Evolutionary conservation across 352 stramenopile genomes (phyloP).

Genomic region (Phytophthora melonis): DNA sequence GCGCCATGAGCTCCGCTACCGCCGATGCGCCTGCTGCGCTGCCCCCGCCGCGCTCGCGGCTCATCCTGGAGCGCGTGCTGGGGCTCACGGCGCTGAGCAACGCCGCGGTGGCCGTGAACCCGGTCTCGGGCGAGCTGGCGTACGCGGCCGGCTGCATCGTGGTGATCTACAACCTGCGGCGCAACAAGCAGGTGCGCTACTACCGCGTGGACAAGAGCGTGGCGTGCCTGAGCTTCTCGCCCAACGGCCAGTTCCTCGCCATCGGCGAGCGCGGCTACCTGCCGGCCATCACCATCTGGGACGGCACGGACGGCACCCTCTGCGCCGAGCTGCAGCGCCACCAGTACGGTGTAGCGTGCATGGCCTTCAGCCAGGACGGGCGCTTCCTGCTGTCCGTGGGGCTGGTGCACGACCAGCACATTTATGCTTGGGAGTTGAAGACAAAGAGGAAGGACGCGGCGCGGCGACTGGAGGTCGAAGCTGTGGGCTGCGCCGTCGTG

Average conservation of each 20-base stretch:
- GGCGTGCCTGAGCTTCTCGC: slow-evolving; percentile 85
- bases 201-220: slow-evolving; percentile 90
- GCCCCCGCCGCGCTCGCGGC: slow-evolving; percentile 42
- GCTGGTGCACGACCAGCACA: slow-evolving; percentile 84
- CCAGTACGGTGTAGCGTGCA: slow-evolving; percentile 83
- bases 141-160: slow-evolving; percentile 91
- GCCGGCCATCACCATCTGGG: slow-evolving; percentile 90
- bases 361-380: slow-evolving; percentile 80
- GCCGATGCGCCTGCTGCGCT: not conserved
- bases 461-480: slow-evolving; percentile 25
- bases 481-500: slow-evolving; percentile 58
- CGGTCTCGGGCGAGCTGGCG: slow-evolving; percentile 81
- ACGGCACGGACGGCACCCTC: slow-evolving; percentile 77
- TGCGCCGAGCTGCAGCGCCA: slow-evolving; percentile 86
- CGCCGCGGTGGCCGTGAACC: slow-evolving; percentile 78
- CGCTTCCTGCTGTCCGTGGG: slow-evolving; percentile 73
- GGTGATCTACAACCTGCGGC: slow-evolving; percentile 89
- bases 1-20: not conserved
- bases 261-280: slow-evolving; percentile 90
- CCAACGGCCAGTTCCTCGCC: slow-evolving; percentile 83
- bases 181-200: slow-evolving; percentile 90
- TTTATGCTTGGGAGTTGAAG: slow-evolving; percentile 81
- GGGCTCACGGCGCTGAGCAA: slow-evolving; percentile 82
- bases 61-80: slow-evolving; percentile 88
- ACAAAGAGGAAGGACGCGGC: slow-evolving; percentile 31